These are phyloP conservation scores for Trifolium dubium DNA, from an alignment of 306 rosid species.

Conservation along the genomic window DNA sequence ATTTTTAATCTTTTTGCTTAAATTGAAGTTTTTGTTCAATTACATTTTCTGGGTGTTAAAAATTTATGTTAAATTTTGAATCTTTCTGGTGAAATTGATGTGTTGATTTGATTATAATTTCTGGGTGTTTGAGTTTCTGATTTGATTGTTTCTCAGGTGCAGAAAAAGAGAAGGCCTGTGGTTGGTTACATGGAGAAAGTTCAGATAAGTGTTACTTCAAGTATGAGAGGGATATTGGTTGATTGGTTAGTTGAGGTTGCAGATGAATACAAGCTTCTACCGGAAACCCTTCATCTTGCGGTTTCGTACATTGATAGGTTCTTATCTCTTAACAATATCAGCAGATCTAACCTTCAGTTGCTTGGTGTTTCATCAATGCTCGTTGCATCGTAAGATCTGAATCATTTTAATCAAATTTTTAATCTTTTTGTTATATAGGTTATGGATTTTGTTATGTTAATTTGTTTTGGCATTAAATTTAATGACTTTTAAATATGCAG, in stretches of 20 bases:
- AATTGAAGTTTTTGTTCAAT: background rate
- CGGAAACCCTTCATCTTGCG: conserved; percentile 69
- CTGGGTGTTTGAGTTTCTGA: background rate
- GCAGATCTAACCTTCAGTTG: conserved; percentile 59
- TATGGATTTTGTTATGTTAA: background rate
- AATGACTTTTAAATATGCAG: conserved; percentile 39
- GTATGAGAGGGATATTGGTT: conserved; percentile 78
- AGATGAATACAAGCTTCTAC: conserved; percentile 72
- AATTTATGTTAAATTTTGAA: too few relatives aligned
- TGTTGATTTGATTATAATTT: background rate
- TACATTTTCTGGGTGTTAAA: too few relatives aligned
- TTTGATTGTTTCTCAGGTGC: background rate
- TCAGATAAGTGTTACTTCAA: conserved; percentile 62
- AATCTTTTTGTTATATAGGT: background rate
- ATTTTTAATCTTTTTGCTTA: background rate
- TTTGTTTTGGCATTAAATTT: background rate
- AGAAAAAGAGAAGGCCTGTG: conserved; percentile 63
- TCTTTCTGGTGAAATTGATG: background rate
- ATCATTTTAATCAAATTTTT: background rate
- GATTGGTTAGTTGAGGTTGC: conserved; percentile 98
- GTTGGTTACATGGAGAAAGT: conserved; percentile 56
- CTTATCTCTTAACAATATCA: conserved; percentile 51
- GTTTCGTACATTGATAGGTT: conserved; percentile 70
- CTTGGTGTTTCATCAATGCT: conserved; percentile 84
- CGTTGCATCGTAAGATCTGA: conserved; percentile 74